Conservation (phyloP, 768 basidiomycete genomes). For the Leccinum olivaceopallidum region DNA sequence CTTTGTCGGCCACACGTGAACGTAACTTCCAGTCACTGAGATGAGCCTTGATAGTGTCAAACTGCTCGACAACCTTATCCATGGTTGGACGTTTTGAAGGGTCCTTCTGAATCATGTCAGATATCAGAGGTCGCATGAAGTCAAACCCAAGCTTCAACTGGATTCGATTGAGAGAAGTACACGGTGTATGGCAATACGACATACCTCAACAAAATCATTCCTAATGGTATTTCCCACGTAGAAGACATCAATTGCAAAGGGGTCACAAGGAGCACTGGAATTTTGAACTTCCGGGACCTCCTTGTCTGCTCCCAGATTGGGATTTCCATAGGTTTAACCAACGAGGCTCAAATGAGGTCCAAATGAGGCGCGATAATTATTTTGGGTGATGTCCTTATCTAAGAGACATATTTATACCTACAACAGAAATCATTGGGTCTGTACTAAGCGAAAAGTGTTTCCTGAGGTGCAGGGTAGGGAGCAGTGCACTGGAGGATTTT, state of each 20-base stretch:
- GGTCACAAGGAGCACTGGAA: not conserved
- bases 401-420: too few species aligned
- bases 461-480: too few species aligned
- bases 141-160: too few species aligned
- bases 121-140: constrained; percentile 21
- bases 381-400: too few species aligned
- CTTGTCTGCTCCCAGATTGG: not conserved
- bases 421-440: too few species aligned
- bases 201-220: too few species aligned
- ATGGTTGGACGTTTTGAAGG: constrained; percentile 39
- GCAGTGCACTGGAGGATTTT: too few species aligned
- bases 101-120: constrained; percentile 34
- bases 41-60: not conserved
- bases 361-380: too few species aligned
- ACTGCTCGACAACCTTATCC: constrained; percentile 25
- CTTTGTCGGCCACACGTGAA: constrained; percentile 20
- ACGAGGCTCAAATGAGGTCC: too few species aligned
- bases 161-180: too few species aligned
- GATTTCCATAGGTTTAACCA: not conserved
- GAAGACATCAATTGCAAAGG: not conserved
- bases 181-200: too few species aligned
- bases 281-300: not conserved
- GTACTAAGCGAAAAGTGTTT: too few species aligned
- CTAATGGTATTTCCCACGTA: not conserved
- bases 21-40: constrained; percentile 29